Conservation (phyloP, 2,329 filamentous ascomycete genomes). For the Rutstroemia sydowiana region DNA sequence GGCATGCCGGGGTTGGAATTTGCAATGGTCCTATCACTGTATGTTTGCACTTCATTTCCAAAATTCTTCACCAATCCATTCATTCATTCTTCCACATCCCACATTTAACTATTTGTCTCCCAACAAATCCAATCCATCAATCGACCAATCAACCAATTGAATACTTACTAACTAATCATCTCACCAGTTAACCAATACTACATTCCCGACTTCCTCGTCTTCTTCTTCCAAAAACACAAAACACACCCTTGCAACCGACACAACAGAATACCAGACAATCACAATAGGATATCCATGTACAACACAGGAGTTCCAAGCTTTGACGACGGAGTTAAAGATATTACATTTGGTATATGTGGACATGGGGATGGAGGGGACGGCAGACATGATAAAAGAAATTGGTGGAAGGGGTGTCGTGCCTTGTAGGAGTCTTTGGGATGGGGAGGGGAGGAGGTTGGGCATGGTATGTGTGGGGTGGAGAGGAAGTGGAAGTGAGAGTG, state of each 20-base stretch:
- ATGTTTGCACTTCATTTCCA: neutral
- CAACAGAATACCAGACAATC: no score
- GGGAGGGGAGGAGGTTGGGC: conserved; percentile 29
- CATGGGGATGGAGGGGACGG: no score
- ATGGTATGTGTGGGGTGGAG: conserved; percentile 2
- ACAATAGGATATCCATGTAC: no score
- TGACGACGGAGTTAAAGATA: no score
- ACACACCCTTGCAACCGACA: neutral
- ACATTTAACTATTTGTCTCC: neutral
- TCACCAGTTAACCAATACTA: no score
- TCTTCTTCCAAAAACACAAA: neutral
- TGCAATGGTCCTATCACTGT: conserved; percentile 17
- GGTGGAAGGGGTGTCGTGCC: conserved; percentile 31
- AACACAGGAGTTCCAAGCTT: no score
- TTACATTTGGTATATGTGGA: no score
- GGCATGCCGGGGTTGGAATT: conserved; percentile 65
- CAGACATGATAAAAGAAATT: neutral
- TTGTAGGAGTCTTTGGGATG: conserved; percentile 38
- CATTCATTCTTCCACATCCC: neutral
- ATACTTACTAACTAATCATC: no score
- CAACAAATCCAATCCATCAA: neutral
- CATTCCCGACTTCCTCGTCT: neutral
- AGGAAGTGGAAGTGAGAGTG: neutral
- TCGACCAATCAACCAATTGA: conserved; percentile 17
- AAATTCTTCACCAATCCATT: neutral